phyloP scores from a whole-genome alignment of 2,329 filamentous ascomycete genomes.

The Aspergillus tanneri region DNA sequence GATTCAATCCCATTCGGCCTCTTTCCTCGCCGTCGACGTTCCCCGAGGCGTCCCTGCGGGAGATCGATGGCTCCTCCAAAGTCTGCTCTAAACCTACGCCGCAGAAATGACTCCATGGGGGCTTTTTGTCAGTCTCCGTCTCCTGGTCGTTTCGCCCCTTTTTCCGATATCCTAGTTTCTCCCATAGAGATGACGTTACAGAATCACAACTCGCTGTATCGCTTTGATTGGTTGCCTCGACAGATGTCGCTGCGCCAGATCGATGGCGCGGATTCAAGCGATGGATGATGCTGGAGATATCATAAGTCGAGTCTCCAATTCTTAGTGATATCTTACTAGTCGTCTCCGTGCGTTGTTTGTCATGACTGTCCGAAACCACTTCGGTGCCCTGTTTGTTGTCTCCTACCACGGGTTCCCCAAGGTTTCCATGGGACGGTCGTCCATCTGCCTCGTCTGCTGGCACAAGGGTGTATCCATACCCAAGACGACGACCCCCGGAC shows the following conservation, averaged over 20 bases:
- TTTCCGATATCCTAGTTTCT: conserved; percentile 16
- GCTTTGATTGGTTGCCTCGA: conserved; percentile 12
- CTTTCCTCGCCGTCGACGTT: conserved; percentile 5
- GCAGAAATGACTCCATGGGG: conserved; percentile 19
- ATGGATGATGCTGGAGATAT: conserved; percentile 15
- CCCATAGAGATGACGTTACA: conserved; percentile 20
- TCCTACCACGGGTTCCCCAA: not conserved
- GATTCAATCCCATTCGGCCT: conserved; percentile 13
- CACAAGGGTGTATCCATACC: conserved; percentile 42
- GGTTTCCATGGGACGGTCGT: not conserved
- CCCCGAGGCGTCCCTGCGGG: not conserved
- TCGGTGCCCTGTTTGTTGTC: not conserved
- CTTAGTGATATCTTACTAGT: conserved; percentile 4
- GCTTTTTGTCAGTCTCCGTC: conserved; percentile 1
- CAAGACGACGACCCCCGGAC: conserved; percentile 40
- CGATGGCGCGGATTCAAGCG: conserved; percentile 16
- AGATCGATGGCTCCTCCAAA: conserved; percentile 4
- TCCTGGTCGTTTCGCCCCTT: conserved; percentile 7
- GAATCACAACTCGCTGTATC: conserved; percentile 12
- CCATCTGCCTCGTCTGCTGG: conserved; percentile 21
- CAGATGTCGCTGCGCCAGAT: conserved; percentile 12
- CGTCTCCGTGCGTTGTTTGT: not conserved
- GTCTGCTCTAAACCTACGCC: conserved; percentile 12
- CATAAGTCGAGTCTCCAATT: conserved; percentile 9
- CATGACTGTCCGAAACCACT: not conserved